Percentiles rank a stretch among this genome's conserved stretches.
Conservation (phyloP, 805 yeast genomes). For the Metschnikowia lochheadii region DNA sequence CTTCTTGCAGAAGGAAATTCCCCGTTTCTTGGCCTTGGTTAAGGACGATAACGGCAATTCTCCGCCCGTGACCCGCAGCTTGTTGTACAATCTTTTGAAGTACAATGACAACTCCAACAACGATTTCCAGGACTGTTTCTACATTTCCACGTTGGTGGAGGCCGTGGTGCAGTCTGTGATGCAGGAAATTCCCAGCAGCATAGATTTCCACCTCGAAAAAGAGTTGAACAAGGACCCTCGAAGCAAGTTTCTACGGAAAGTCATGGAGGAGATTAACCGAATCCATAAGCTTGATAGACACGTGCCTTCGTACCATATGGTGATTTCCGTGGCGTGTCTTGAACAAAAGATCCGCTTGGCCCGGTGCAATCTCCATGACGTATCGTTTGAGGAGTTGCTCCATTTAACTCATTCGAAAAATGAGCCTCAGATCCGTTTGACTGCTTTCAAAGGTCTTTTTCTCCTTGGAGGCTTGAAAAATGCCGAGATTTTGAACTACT, state of each 20-base stretch:
- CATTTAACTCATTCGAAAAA: slow-evolving; percentile 47
- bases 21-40: slow-evolving; percentile 55
- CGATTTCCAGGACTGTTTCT: slow-evolving; percentile 67
- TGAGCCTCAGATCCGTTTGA: slow-evolving; percentile 51
- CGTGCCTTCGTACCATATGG: slow-evolving; percentile 68
- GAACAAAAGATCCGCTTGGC: slow-evolving; percentile 58
- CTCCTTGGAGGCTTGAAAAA: slow-evolving; percentile 76
- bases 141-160: slow-evolving; percentile 54
- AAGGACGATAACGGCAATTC: slow-evolving; percentile 60
- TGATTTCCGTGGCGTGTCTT: slow-evolving; percentile 54
- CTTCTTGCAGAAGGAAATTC: slow-evolving; percentile 67
- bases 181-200: slow-evolving; percentile 16
- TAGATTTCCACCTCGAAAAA: slow-evolving; percentile 10
- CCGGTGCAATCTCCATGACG: slow-evolving; percentile 46
- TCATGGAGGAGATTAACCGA: slow-evolving; percentile 64
- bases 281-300: slow-evolving; percentile 77
- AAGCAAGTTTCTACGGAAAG: slow-evolving; percentile 23
- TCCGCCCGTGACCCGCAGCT: slow-evolving; percentile 52
- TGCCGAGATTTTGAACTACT: slow-evolving; percentile 53
- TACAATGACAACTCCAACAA: slow-evolving; percentile 86
- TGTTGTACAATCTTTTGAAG: slow-evolving; percentile 66
- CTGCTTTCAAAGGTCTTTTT: slow-evolving; percentile 68
- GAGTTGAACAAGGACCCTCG: slow-evolving; percentile 4
- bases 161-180: slow-evolving; percentile 41
- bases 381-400: slow-evolving; percentile 54